Evolutionary conservation across 2,329 filamentous ascomycete species (phyloP), one percentile per base, ranked within the genome.

Genomic region (Trichoderma atrobrunneum): DNA sequence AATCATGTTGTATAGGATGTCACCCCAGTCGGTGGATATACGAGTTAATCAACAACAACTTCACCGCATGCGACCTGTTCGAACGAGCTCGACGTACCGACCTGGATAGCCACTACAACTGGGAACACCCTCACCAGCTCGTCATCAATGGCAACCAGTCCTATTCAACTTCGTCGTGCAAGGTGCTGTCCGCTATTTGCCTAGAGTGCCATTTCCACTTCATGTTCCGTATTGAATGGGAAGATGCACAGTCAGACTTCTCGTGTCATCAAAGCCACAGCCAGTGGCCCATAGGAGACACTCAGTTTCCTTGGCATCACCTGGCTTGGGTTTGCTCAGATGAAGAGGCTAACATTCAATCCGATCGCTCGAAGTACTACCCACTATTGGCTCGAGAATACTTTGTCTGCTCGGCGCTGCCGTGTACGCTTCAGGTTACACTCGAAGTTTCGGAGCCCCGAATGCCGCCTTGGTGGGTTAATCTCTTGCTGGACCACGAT

Each of bases 361-460:
- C 72, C 6, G 77, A 81, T 24, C 72, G 70, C 5, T 76, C 72
- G 16, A 83, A 84, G 71, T 82, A 83, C 68, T 82, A 84, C 39
- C 84, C 83, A 1, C 72, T 83, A 18, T 70, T 80, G 32, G 78
- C 81, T 14, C 76, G 78, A 30, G 81, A 83, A 32, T 72, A 76
- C 16, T 86, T 85, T 66, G 76, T 79, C 28, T 87, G 86, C 77
- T 85, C 82, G 0, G 81, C 82, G 3, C 76, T 77, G 1, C 75
- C 78, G 8, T 87, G 86, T 76, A 80, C 80, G 1, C 82, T 85
- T 54, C 75, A 78, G 26, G 69, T 88, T 48, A 81, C 77, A 2
- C 77, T 89, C 21, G 85, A 88, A 69, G 81, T 89, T 7, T 86
- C 84, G 7, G 76, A 81, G 66, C 87, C 87, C 12, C 85, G 86